Base-by-base conservation (phyloP, 73 alveolate species). In the Paramecium caudatum region DNA sequence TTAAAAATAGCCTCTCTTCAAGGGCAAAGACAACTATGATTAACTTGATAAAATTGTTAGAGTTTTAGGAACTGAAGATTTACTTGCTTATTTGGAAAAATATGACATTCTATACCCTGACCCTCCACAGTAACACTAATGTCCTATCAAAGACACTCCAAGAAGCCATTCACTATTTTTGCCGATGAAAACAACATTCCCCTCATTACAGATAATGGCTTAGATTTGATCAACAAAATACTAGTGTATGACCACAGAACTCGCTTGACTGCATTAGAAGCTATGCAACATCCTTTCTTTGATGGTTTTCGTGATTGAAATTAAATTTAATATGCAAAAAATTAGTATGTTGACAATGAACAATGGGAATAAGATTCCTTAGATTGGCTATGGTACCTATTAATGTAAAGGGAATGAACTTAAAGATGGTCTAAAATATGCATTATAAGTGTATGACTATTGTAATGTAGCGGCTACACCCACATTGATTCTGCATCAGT, bases 151-250 rank as follows among this genome's bases (percentile, higher is more conserved):
- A 93, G 87, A 47, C 96, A 94, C 68, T 30, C 95, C 3, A 92
- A 92, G 90, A 91, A 94, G 61, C 94, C 96, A 5, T 94, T 93
- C 95, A 82, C 93, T 61, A 92, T 82, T 34, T 95, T 92, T 82
- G 68, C 94, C 39, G 93, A 91, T 90, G 55, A 87, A 23, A 95
- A 93, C 33, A 95, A 95, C 69, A 90, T 91, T 82, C 93, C 90
- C 65, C 68, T 95, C 37, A 94, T 94, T 19, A 83, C 95, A 25
- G 94, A 90, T 5, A 98, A 95, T 55, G 97, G 97, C 17, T 74
- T 95, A 3, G 99, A 96, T 49, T 78, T 96, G 47, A 87, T 95
- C 16, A 49, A 93, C 39, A 94, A 96, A 91, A 90, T 96, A 95
- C 91, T 96, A 32, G 90, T 49, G 49, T 94, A 95, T 65, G 98